Conservation (phyloP, 768 basidiomycete species). For the Zangia roseola region DNA sequence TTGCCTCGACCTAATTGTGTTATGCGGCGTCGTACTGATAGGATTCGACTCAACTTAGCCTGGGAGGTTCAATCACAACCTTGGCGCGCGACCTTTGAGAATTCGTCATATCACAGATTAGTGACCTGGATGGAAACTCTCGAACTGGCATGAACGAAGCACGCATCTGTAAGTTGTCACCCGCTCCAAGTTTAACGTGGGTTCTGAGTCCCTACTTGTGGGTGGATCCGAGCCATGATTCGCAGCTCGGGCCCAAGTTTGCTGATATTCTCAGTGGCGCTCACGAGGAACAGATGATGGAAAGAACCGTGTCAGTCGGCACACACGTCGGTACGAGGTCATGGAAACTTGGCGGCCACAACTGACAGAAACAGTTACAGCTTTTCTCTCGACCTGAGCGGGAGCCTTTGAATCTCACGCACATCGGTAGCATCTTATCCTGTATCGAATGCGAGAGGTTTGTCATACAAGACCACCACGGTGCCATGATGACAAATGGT, state of each 20-base stretch:
- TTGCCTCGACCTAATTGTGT: too few species aligned
- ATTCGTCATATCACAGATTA: too few species aligned
- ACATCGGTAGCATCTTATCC: too few species aligned
- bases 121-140: background rate
- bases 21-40: too few species aligned
- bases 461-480: conserved; percentile 4
- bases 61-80: too few species aligned
- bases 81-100: too few species aligned
- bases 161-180: background rate
- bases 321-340: conserved; percentile 6
- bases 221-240: background rate
- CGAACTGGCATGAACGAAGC: background rate
- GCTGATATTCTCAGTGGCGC: background rate
- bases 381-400: conserved; percentile 20
- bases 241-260: background rate
- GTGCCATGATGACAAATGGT: background rate
- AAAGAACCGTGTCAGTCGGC: conserved; percentile 11
- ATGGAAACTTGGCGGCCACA: conserved; percentile 4
- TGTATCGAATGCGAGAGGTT: too few species aligned
- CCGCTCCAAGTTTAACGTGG: background rate
- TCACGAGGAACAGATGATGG: background rate
- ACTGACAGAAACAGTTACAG: background rate
- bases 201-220: background rate
- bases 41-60: too few species aligned
- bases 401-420: conserved; percentile 7